Evolutionary conservation across 805 yeast genomes (phyloP), one percentile per base, ranked within the genome.

Genomic region (Pichia thaimueangensis): DNA sequence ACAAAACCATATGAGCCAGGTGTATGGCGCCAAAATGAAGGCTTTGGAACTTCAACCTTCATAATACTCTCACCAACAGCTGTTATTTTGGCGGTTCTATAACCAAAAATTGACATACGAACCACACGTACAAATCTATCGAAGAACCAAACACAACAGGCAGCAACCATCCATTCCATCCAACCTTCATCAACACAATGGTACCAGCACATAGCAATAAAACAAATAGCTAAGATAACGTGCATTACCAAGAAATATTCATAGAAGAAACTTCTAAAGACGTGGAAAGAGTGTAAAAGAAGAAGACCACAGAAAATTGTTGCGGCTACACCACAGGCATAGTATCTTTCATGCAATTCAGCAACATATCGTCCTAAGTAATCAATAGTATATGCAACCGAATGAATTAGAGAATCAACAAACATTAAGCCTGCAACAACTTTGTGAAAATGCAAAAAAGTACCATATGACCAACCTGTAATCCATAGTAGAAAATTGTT

Each of bases 1-100:
- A 82, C 57, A 53, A 63, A 82, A 1, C 71, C 78, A 56, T 64
- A 76, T n/a, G 73, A 65, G 23, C 85, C 83, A 3, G 87, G 80
- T 43, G 54, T 60, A 17, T 71, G 63, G 30, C 63, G 64, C 70
- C 80, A 74, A 39, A 53, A 55, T 5, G 55, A 54, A 17, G 86
- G 82, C 50, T 70, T 71, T 3, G 78, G n/a, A 21, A 46, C 41
- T 30, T 37, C 47, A 33, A 46, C 23, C 8, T 31, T 39, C 19
- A 43, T 15, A 12, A 46, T 24, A 11, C 37, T 41, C n/a, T 43
- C 47, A 21, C 39, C 45, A 23, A 37, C 39, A 10, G 31, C 30
- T 6, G 44, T 34, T 2, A 46, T 28, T 2, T 24, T 25, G 3
- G 63, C 60, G 1, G 33, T 45, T 28, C 39, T 55, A 29, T 47